Evolutionary conservation across 2,329 filamentous ascomycete species (phyloP), one percentile per base, ranked within the genome.

Genomic region (Diaporthe sp.): DNA sequence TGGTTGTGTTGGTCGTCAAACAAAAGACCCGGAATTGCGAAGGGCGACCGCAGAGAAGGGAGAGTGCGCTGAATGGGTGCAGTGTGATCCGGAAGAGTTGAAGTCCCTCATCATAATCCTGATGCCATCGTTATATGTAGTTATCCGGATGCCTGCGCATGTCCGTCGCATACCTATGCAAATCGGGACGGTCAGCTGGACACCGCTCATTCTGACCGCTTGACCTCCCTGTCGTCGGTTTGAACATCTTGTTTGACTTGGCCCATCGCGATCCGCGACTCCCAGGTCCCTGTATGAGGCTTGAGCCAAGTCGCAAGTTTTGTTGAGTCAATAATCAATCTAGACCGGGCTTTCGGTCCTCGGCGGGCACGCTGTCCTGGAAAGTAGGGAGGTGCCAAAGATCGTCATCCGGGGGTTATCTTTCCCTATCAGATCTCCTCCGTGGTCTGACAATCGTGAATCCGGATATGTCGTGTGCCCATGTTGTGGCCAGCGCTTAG

Each of bases 51-150:
- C 51, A 72, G 53, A 53, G 22, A 42, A 37, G 25, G 49, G 42
- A 44, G 42, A 51, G 8, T 6, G 51, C 19, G 22, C 13, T n/a
- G 65, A 2, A 22, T n/a, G 17, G 17, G 34, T 51, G 46, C 58
- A 73, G 31, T 49, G 25, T 57, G 58, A n/a, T 71, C 67, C 51
- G n/a, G 58, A 28, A 31, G 34, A 34, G 10, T 34, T 34, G 42
- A 61, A 46, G 3, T 55, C 13, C 42, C 3, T 46, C n/a, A 51
- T 37, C 25, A 31, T 31, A 25, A 58, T 53, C 6, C n/a, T 28
- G 44, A 44, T 37, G 62, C 55, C 46, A 37, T 58, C 37, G 31
- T 57, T 75, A 73, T 75, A 75, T 76, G 65, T 76, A 65, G 58
- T 58, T 31, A 55, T 25, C 57, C 71, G 70, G 57, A 39, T 75